phyloP scores from a whole-genome alignment of 2,329 filamentous ascomycete species.

The Epichloe hybrida region DNA sequence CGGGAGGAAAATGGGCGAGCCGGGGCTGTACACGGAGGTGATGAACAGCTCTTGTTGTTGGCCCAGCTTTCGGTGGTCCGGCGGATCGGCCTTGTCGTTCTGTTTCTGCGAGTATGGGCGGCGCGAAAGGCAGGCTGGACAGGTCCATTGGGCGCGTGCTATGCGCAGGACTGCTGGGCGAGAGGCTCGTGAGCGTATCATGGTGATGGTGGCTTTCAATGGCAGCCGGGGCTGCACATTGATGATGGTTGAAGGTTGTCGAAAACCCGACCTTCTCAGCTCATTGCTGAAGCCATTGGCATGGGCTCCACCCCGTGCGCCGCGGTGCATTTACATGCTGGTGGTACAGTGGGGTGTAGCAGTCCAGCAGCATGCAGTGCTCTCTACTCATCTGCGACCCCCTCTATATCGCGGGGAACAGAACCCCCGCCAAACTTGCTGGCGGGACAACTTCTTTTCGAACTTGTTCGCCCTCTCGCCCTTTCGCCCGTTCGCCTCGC shows the following conservation, averaged over 20 bases:
- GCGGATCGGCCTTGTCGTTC: constrained; percentile 18
- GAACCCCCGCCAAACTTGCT: background rate
- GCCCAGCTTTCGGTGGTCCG: constrained; percentile 48
- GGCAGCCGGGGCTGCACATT: background rate
- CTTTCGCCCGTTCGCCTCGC: background rate
- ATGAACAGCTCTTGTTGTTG: constrained; percentile 64
- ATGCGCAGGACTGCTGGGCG: constrained; percentile 7
- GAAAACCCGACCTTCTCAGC: background rate
- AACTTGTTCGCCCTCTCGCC: background rate
- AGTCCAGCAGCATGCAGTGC: no score
- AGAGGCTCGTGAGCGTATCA: constrained; percentile 17
- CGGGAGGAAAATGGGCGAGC: constrained; percentile 73
- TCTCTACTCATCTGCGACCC: background rate
- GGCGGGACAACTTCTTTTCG: background rate
- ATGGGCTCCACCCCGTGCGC: background rate
- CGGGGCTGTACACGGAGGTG: constrained; percentile 66
- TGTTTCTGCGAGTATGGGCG: constrained; percentile 18
- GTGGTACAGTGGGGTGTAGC: no score
- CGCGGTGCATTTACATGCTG: no score
- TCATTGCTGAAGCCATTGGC: constrained; percentile 1
- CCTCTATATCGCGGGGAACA: background rate
- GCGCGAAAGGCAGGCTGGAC: constrained; percentile 16
- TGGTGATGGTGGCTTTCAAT: constrained; percentile 7
- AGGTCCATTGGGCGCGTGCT: constrained; percentile 17
- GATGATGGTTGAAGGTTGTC: background rate